phyloP scores from a whole-genome alignment of 495 filamentous ascomycete species.

The Annulohypoxylon nitens region DNA sequence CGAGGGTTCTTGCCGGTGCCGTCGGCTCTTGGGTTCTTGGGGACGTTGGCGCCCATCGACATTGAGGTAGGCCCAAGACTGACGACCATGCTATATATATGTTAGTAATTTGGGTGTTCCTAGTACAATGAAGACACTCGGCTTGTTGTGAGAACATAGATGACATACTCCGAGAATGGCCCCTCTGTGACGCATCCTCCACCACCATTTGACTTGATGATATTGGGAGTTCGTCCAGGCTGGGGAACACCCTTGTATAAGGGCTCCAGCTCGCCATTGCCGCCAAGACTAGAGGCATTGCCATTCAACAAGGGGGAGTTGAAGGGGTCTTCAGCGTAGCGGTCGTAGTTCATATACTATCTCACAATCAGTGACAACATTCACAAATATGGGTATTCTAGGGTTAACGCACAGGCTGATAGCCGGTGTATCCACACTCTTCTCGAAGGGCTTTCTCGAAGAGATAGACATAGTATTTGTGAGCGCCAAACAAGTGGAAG shows the following conservation, averaged over 20 bases:
- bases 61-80: slow-evolving; percentile 56
- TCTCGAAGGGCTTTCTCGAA: slow-evolving; percentile 76
- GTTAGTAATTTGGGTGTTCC: slow-evolving; percentile 15
- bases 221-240: slow-evolving; percentile 46
- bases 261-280: slow-evolving; percentile 56
- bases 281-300: slow-evolving; percentile 56
- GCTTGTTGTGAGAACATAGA: background rate
- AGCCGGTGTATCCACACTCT: slow-evolving; percentile 76
- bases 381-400: background rate
- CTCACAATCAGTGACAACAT: slow-evolving; percentile 21
- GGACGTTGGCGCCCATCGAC: slow-evolving; percentile 47
- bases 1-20: slow-evolving; percentile 56
- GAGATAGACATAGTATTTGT: slow-evolving; percentile 73
- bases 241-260: slow-evolving; percentile 52
- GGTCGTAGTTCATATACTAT: slow-evolving; percentile 62
- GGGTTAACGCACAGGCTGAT: slow-evolving; percentile 55
- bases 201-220: slow-evolving; percentile 64
- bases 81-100: slow-evolving; percentile 55
- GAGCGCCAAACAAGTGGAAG: slow-evolving; percentile 74
- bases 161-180: slow-evolving; percentile 65
- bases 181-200: slow-evolving; percentile 72
- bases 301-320: slow-evolving; percentile 59
- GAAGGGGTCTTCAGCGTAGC: slow-evolving; percentile 54
- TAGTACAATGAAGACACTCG: background rate
- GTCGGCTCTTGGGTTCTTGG: slow-evolving; percentile 52